Percentiles rank a stretch among this genome's conserved stretches.
Conservation (phyloP, 2,329 filamentous ascomycete species). For the Hymenoscyphus linearis region DNA sequence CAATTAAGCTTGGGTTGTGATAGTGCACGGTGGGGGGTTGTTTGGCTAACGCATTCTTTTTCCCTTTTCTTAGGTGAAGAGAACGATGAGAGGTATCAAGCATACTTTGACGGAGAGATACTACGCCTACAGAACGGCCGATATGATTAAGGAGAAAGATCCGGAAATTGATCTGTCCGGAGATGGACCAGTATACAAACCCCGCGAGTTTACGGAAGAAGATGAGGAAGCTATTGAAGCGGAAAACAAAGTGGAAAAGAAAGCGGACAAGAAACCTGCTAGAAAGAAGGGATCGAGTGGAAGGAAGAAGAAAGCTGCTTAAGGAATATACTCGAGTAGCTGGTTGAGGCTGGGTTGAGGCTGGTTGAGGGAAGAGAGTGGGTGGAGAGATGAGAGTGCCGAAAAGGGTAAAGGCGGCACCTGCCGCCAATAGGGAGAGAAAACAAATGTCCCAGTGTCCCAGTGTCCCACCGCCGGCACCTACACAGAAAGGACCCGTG, state of each 20-base stretch:
- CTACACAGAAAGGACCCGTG: neutral
- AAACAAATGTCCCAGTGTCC: too few relatives aligned
- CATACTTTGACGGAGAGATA: slow-evolving; percentile 81
- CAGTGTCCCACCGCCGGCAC: too few relatives aligned
- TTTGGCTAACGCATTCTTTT: slow-evolving; percentile 1
- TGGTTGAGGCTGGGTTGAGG: too few relatives aligned
- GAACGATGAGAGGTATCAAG: slow-evolving; percentile 78
- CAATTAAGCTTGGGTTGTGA: neutral
- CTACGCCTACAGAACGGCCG: slow-evolving; percentile 80
- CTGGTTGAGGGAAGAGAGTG: too few relatives aligned
- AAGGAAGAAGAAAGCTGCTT: too few relatives aligned
- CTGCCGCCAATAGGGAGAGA: too few relatives aligned
- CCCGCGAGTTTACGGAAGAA: slow-evolving; percentile 32
- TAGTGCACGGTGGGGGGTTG: neutral
- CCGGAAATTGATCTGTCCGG: slow-evolving; percentile 52
- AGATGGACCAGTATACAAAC: slow-evolving; percentile 26
- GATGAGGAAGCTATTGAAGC: slow-evolving; percentile 15
- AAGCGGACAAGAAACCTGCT: slow-evolving; percentile 7
- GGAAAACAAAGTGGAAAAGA: too few relatives aligned
- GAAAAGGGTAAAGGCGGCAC: too few relatives aligned
- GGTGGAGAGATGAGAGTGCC: too few relatives aligned
- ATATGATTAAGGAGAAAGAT: slow-evolving; percentile 59
- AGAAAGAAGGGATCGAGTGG: neutral
- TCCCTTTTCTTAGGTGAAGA: slow-evolving; percentile 51
- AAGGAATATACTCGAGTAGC: too few relatives aligned